A percentile compares a stretch with the other conserved stretches of the same genome.
Evolutionary conservation across 768 basidiomycete species (phyloP).

Genomic region (Suillus alpinus): DNA sequence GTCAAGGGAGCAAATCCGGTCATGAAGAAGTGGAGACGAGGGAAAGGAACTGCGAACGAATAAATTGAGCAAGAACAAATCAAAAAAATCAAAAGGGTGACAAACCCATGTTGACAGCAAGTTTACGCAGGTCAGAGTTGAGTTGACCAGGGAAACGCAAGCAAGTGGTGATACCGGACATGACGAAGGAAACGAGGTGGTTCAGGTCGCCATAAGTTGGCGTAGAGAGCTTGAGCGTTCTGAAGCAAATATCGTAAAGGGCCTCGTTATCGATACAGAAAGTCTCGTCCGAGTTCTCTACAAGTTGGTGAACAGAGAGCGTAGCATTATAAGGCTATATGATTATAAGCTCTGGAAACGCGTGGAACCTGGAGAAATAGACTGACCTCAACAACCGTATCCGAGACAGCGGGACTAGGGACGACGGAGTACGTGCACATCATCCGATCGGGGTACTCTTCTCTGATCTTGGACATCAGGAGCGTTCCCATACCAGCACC

Average conservation of each 20-base stretch:
- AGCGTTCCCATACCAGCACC: slow-evolving; percentile 99
- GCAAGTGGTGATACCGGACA: slow-evolving; percentile 98
- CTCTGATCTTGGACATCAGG: slow-evolving; percentile 97
- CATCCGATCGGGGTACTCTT: slow-evolving; percentile 99
- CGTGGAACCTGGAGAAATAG: neutral
- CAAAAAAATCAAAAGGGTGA: slow-evolving; percentile 23
- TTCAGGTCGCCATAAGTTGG: slow-evolving; percentile 98
- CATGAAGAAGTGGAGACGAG: slow-evolving; percentile 99
- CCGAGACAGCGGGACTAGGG: slow-evolving; percentile 95
- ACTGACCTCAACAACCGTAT: slow-evolving; percentile 92
- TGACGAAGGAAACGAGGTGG: slow-evolving; percentile 95
- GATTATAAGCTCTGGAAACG: neutral
- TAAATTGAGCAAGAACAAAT: slow-evolving; percentile 3
- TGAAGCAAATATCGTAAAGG: slow-evolving; percentile 98
- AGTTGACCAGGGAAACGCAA: slow-evolving; percentile 99
- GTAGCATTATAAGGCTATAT: slow-evolving; percentile 95
- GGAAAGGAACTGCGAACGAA: slow-evolving; percentile 76
- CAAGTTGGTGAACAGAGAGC: slow-evolving; percentile 96
- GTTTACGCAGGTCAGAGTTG: slow-evolving; percentile 96
- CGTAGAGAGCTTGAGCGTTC: slow-evolving; percentile 92
- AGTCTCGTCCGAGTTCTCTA: slow-evolving; percentile 99
- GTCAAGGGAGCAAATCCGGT: slow-evolving; percentile 94
- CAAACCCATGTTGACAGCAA: slow-evolving; percentile 97
- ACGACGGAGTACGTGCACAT: slow-evolving; percentile 99
- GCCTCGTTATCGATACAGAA: slow-evolving; percentile 99